A percentile compares a stretch with the other conserved stretches of the same genome.
These are phyloP conservation scores for Botrytis byssoidea DNA, from an alignment of 2,329 filamentous ascomycete genomes.

Conservation along the genomic window DNA sequence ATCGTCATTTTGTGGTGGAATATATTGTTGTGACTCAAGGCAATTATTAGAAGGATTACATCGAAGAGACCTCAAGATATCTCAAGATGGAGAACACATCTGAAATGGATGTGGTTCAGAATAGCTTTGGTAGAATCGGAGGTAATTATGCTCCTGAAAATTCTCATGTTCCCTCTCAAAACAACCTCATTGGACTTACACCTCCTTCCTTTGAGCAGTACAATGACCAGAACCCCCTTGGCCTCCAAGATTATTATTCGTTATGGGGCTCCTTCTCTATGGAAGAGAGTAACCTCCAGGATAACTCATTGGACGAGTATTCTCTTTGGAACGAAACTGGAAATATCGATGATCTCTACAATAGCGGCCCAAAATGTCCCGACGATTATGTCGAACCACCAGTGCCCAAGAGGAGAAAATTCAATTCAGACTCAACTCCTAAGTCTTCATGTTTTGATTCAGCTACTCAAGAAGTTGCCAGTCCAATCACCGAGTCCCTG, in stretches of 20 bases:
- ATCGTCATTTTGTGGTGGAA: neutral
- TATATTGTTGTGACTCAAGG: conserved; percentile 10
- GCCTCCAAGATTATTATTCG: conserved; percentile 7
- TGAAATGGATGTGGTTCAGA: neutral
- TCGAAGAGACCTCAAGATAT: conserved; percentile 19
- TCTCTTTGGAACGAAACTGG: neutral
- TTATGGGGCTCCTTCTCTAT: neutral
- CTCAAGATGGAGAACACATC: conserved; percentile 16
- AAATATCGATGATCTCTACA: conserved; percentile 2
- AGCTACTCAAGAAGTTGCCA: neutral
- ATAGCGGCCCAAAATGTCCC: neutral
- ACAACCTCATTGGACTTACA: conserved; percentile 22
- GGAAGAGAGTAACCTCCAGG: neutral
- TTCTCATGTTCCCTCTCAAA: conserved; percentile 9
- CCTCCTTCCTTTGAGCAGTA: conserved; percentile 22
- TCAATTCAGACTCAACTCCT: neutral
- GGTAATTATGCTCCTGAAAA: conserved; percentile 23
- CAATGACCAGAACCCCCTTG: conserved; percentile 8
- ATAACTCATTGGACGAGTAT: neutral
- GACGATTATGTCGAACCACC: neutral
- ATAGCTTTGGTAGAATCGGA: conserved; percentile 12
- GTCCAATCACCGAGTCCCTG: conserved; percentile 2
- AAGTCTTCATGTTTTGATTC: neutral
- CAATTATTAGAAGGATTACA: neutral
- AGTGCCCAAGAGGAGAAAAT: neutral